These are phyloP conservation scores for Naematelia encephala DNA, from an alignment of 768 basidiomycete genomes.

Conservation along the genomic window DNA sequence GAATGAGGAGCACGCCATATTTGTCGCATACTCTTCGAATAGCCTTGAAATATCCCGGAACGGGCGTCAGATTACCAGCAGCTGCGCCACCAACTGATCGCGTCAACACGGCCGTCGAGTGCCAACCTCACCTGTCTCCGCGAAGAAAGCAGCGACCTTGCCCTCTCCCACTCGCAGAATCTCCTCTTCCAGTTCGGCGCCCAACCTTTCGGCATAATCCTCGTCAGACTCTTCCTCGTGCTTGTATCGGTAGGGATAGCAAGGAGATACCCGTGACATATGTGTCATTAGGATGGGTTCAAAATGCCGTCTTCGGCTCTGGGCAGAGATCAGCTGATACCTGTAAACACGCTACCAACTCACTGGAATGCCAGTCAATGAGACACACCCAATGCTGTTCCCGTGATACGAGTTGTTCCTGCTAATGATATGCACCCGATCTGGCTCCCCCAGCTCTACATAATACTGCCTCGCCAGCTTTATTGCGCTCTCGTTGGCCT, in stretches of 20 bases:
- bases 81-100: constrained; percentile 75
- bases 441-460: constrained; percentile 63
- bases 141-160: constrained; percentile 58
- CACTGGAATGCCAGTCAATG: constrained; percentile 4
- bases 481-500: constrained; percentile 81
- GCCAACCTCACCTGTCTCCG: constrained; percentile 17
- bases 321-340: constrained; percentile 61
- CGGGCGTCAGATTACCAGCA: constrained; percentile 71
- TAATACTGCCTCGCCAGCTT: constrained; percentile 72
- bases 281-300: constrained; percentile 72
- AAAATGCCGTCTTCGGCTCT: constrained; percentile 43
- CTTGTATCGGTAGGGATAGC: constrained; percentile 76
- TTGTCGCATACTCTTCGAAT: constrained; percentile 59
- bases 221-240: constrained; percentile 67
- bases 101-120: constrained; percentile 55
- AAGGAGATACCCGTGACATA: constrained; percentile 54
- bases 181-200: constrained; percentile 78
- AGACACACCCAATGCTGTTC: constrained; percentile 55
- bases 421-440: constrained; percentile 75
- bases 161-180: constrained; percentile 77
- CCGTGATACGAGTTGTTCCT: constrained; percentile 79
- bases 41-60: constrained; percentile 79
- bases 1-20: constrained; percentile 63
- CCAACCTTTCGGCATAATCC: constrained; percentile 72
- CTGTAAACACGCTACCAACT: constrained; percentile 4